Base-by-base conservation (phyloP, 2,329 filamentous ascomycete genomes). In the Penicillium aurantiogriseum region DNA sequence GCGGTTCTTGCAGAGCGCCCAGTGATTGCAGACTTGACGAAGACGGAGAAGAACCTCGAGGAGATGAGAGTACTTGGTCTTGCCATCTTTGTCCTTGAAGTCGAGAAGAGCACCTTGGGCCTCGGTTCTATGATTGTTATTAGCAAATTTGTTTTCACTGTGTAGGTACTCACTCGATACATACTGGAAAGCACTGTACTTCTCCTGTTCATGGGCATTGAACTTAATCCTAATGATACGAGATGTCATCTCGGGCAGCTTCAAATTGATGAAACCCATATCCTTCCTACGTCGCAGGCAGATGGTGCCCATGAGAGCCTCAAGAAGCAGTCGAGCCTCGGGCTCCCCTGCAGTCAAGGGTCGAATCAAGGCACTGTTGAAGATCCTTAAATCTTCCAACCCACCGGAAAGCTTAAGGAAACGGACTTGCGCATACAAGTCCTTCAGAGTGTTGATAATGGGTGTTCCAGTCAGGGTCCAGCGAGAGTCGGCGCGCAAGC, bases 21-120 rank as follows among this genome's bases (percentile, higher is more conserved):
- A 95, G 71, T 96, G 92, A 63, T 93, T 92, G 75, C 92, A 96
- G 71, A 89, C 84, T 75, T 96, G 92, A 19, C 92, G 85, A 63
- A 96, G 84, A 13, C 92, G 87, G 6, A 96, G 83, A 5, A 96
- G 81, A 17, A 92, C 84, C 73, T 96, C 91, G 11, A 96, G 81
- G 1, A 96, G 81, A 66, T 88, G 84, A 9, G 88, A 86, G 69
- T 94, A 95, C 1, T 81, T 81, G 2, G 84, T 80, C 65, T 73
- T 40, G 76, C 76, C 61, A 72, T 67, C 71, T 64, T 67, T 78
- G 62, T 67, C 73, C 59, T 84, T 83, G 72, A 84, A 89, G 10
- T 85, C 79, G 52, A 84, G 77, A 6, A 92, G 77, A 21, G 86
- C 85, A 4, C 90, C 88, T 66, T 89, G 86, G 2, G 91, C 92